Evolutionary conservation across 306 rosid genomes (phyloP).

Genomic region (Citrullus amarus): DNA sequence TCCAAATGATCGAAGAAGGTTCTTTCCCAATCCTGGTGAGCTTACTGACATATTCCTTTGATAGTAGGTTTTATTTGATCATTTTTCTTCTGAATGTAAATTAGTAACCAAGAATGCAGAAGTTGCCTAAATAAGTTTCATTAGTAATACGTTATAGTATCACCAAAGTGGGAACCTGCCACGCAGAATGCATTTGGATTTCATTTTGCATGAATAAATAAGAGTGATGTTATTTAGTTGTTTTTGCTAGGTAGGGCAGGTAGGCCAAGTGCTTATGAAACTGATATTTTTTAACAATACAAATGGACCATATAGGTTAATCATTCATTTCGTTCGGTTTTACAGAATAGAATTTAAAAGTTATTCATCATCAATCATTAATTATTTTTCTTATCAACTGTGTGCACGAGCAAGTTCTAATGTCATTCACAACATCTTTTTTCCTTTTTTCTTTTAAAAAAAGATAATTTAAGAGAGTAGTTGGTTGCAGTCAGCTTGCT

Average conservation of each 20-base stretch:
- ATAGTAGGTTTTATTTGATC: not conserved
- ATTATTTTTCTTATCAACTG: not conserved
- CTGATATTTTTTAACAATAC: not conserved
- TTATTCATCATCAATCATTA: not conserved
- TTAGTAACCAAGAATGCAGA: not conserved
- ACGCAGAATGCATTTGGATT: not conserved
- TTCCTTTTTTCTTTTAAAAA: not conserved
- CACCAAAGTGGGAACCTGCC: not conserved
- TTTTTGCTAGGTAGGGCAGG: not conserved
- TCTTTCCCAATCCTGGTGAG: slow-evolving; percentile 77
- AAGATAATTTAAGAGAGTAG: not conserved
- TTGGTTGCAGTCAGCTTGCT: not conserved
- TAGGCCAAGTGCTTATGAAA: not conserved
- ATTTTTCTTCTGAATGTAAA: not conserved
- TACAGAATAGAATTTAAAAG: not conserved
- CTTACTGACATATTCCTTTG: slow-evolving; percentile 1
- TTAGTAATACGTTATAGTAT: not conserved
- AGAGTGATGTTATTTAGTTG: not conserved
- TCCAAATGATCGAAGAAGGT: slow-evolving; percentile 64
- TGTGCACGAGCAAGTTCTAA: not conserved
- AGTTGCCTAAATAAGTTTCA: not conserved
- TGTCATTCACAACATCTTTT: not conserved
- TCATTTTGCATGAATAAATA: not conserved
- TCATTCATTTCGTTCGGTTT: not conserved
- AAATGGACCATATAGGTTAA: not conserved